Evolutionary conservation across 1,284 basidiomycete genomes (phyloP).

Genomic region (Leccinum fallax): DNA sequence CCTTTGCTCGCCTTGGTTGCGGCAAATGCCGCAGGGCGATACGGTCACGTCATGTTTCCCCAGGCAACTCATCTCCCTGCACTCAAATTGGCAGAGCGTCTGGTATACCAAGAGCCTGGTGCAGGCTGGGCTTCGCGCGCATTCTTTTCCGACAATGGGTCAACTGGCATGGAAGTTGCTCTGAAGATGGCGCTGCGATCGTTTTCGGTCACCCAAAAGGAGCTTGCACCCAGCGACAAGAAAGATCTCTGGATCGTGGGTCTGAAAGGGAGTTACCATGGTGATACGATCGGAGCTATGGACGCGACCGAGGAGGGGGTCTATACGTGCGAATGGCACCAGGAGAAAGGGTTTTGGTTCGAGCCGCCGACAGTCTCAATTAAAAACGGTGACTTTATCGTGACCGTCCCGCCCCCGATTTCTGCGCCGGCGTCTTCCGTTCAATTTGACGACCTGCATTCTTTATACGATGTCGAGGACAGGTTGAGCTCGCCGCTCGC

Average conservation of each 20-base stretch:
- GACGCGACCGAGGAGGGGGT: conserved; percentile 91
- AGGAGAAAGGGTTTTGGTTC: conserved; percentile 92
- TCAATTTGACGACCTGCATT: conserved; percentile 51
- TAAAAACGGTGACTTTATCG: conserved; percentile 58
- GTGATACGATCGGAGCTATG: conserved; percentile 98
- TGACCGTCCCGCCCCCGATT: conserved; percentile 62
- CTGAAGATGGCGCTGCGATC: conserved; percentile 95
- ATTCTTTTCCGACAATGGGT: conserved; percentile 94
- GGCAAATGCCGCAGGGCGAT: conserved; percentile 88
- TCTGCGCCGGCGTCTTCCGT: conserved; percentile 32
- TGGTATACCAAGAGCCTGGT: conserved; percentile 73
- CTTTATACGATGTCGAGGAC: conserved; percentile 72
- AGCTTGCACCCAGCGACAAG: conserved; percentile 40
- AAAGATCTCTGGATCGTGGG: conserved; percentile 83
- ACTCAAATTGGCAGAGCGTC: conserved; percentile 72
- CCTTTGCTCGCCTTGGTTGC: conserved; percentile 83
- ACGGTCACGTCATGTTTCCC: conserved; percentile 97
- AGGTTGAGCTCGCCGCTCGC: conserved; percentile 70
- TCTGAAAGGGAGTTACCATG: conserved; percentile 93
- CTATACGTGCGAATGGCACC: conserved; percentile 97
- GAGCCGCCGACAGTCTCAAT: conserved; percentile 83
- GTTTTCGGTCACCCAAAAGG: conserved; percentile 49
- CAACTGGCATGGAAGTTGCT: conserved; percentile 95
- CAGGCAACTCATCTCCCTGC: conserved; percentile 87
- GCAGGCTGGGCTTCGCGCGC: conserved; percentile 89